Evolutionary conservation across 2,329 filamentous ascomycete species (phyloP).

Genomic region (Myrmaecium sp.): DNA sequence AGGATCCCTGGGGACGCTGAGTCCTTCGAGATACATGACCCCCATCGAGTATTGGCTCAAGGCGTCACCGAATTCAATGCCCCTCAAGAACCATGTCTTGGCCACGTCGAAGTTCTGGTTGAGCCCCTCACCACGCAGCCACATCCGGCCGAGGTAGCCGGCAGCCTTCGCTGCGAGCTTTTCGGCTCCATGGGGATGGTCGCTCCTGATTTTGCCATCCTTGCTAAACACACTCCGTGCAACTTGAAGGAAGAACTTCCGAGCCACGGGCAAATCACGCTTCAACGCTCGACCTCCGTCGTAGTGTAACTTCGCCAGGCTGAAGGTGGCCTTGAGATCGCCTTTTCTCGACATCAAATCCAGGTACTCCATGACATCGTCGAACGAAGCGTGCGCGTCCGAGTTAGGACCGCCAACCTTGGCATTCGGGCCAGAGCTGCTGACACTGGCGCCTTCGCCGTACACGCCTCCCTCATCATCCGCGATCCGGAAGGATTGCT

Average conservation of each 20-base stretch:
- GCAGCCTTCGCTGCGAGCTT: conserved; percentile 70
- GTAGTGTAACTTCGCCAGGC: conserved; percentile 72
- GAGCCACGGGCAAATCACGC: conserved; percentile 54
- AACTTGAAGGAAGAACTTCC: conserved; percentile 66
- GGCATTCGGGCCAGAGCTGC: conserved; percentile 72
- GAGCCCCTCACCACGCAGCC: conserved; percentile 71
- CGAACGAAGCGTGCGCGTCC: conserved; percentile 69
- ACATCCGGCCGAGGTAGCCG: conserved; percentile 78
- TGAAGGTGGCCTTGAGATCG: conserved; percentile 73
- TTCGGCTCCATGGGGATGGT: conserved; percentile 52
- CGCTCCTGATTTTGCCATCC: conserved; percentile 57
- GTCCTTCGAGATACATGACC: conserved; percentile 65
- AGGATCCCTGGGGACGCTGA: conserved; percentile 54
- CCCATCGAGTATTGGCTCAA: conserved; percentile 75
- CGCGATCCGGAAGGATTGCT: conserved; percentile 68
- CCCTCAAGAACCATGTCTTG: conserved; percentile 67
- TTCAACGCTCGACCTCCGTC: conserved; percentile 65
- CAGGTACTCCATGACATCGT: conserved; percentile 88
- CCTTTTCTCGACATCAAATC: conserved; percentile 82
- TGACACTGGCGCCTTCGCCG: conserved; percentile 82
- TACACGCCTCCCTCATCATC: conserved; percentile 88
- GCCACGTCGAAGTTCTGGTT: conserved; percentile 63
- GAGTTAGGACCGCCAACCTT: conserved; percentile 55
- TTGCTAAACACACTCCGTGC: conserved; percentile 68
- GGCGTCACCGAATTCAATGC: conserved; percentile 56